Percentiles rank a stretch among this genome's conserved stretches.
These are phyloP conservation scores for Cyphellophora europaea DNA, from an alignment of 2,329 filamentous ascomycete species.

Conservation along the genomic window DNA sequence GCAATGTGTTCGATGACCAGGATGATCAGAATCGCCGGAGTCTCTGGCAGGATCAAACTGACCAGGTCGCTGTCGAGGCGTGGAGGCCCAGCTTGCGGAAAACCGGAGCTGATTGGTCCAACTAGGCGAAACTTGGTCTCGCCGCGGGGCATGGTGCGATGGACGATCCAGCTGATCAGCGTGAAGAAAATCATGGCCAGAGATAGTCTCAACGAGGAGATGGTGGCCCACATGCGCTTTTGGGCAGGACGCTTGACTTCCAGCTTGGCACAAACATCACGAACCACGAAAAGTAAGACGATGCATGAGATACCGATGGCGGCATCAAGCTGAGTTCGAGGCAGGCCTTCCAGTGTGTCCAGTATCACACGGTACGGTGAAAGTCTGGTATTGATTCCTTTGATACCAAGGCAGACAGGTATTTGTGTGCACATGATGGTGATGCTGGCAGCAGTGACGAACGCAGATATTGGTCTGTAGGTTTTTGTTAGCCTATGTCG, in stretches of 20 bases:
- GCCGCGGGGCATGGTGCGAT: conserved; percentile 49
- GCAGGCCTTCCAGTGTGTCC: conserved; percentile 65
- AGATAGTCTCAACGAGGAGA: conserved; percentile 75
- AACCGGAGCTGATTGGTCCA: conserved; percentile 44
- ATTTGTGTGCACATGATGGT: conserved; percentile 79
- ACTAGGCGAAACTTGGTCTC: conserved; percentile 5
- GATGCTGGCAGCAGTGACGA: conserved; percentile 91
- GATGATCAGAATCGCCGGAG: conserved; percentile 80
- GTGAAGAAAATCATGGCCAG: conserved; percentile 90
- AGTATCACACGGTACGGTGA: conserved; percentile 75
- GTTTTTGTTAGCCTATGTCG: too few species aligned
- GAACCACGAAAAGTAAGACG: conserved; percentile 64
- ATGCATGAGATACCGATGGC: conserved; percentile 76
- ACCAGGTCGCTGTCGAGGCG: conserved; percentile 57
- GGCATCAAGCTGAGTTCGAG: conserved; percentile 59
- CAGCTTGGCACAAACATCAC: conserved; percentile 52
- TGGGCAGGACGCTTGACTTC: conserved; percentile 60
- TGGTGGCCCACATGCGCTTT: conserved; percentile 73
- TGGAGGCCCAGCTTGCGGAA: conserved; percentile 70
- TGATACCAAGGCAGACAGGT: conserved; percentile 67
- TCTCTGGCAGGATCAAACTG: conserved; percentile 55
- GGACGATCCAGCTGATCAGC: conserved; percentile 75
- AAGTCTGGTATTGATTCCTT: conserved; percentile 62
- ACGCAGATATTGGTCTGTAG: conserved; percentile 69
- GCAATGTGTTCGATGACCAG: conserved; percentile 92